Percentiles rank a stretch among this genome's conserved stretches.
Conservation (phyloP, 352 stramenopile genomes). For the Globisporangium orthogonon region DNA sequence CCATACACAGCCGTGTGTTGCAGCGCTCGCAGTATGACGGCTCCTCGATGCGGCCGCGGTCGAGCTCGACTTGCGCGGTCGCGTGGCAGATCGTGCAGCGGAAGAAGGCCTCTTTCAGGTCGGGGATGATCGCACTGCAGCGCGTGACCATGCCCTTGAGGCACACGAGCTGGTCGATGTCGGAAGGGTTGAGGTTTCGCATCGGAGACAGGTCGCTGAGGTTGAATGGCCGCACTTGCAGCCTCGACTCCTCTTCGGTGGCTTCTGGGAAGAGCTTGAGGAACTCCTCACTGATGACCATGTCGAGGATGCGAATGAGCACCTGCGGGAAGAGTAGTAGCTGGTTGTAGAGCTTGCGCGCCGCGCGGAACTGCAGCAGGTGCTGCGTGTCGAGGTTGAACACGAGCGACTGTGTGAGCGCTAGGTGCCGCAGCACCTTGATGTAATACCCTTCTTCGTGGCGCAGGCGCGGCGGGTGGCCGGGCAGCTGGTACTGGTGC, state of each 20-base stretch:
- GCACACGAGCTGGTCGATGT: slow-evolving; percentile 96
- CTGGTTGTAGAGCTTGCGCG: slow-evolving; percentile 93
- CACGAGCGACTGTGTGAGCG: slow-evolving; percentile 75
- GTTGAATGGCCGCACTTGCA: slow-evolving; percentile 98
- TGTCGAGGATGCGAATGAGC: slow-evolving; percentile 96
- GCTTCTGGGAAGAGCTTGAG: slow-evolving; percentile 37
- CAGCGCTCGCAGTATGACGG: slow-evolving; percentile 88
- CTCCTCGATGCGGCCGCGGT: slow-evolving; percentile 95
- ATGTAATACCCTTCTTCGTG: slow-evolving; percentile 72
- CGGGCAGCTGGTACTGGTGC: slow-evolving; percentile 62
- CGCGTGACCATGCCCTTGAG: slow-evolving; percentile 98
- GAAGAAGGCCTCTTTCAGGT: slow-evolving; percentile 98
- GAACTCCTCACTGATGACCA: slow-evolving; percentile 93
- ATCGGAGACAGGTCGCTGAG: slow-evolving; percentile 92
- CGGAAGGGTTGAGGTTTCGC: slow-evolving; percentile 93
- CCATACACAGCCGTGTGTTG: slow-evolving; percentile 89
- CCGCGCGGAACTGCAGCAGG: slow-evolving; percentile 70
- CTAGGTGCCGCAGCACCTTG: slow-evolving; percentile 64
- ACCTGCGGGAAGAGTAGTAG: slow-evolving; percentile 94
- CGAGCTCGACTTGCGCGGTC: slow-evolving; percentile 88
- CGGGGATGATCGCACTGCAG: slow-evolving; percentile 94
- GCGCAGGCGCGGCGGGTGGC: slow-evolving; percentile 13
- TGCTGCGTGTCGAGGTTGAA: slow-evolving; percentile 92
- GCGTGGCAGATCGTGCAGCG: slow-evolving; percentile 92
- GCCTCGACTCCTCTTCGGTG: slow-evolving; percentile 43